phyloP scores from a whole-genome alignment of 2,329 filamentous ascomycete species.

The Fusarium sp. region DNA sequence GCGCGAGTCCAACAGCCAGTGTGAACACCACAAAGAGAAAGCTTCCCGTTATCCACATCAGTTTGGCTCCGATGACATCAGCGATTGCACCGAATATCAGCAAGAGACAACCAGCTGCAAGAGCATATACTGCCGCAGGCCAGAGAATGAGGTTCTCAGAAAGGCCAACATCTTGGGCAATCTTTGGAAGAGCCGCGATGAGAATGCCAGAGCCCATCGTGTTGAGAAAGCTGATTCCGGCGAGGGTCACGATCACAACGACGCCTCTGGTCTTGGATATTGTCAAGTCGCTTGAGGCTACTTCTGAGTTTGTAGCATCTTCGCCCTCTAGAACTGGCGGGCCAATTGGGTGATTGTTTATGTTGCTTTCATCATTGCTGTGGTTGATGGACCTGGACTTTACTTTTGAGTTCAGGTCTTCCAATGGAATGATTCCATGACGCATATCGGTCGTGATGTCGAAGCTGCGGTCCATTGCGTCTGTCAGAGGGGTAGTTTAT shows the following conservation, averaged over 20 bases:
- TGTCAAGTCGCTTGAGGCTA: background rate
- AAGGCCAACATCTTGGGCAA: constrained; percentile 37
- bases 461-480: constrained; percentile 14
- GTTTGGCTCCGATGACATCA: constrained; percentile 54
- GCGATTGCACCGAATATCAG: constrained; percentile 56
- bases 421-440: constrained; percentile 12
- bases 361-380: background rate
- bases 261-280: constrained; percentile 29
- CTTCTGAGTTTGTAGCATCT: background rate
- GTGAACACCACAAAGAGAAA: constrained; percentile 53
- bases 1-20: constrained; percentile 51
- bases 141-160: constrained; percentile 40
- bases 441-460: background rate
- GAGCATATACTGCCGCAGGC: constrained; percentile 43
- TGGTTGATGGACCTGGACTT: background rate
- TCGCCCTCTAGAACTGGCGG: fast-evolving
- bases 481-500: fast-evolving
- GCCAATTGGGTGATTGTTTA: background rate
- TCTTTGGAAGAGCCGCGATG: constrained; percentile 41
- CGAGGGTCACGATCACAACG: constrained; percentile 32
- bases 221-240: constrained; percentile 44
- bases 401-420: constrained; percentile 2
- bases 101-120: constrained; percentile 43
- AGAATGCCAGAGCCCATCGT: constrained; percentile 46
- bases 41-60: constrained; percentile 53